Evolutionary conservation across 2,329 filamentous ascomycete genomes (phyloP), one percentile per base, ranked within the genome.

Genomic region (Microsporum audouinii): DNA sequence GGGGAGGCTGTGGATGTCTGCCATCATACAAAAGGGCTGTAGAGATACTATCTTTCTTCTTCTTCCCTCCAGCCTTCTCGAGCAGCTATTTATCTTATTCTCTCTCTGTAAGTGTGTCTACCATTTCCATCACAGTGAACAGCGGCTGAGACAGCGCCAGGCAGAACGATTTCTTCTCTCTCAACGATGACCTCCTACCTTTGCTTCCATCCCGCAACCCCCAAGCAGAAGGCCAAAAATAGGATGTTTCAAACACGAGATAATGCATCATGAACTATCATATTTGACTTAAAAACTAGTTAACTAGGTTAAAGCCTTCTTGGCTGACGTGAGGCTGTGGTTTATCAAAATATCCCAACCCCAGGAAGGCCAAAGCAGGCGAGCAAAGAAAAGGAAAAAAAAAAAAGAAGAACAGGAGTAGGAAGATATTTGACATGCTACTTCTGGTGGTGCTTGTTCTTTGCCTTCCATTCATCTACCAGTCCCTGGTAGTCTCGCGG

Each of bases 1-100:
- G 1, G 85, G 86, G 23, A 88, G 77, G 6, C 58, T 61, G 41
- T 65, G 68, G 51, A 69, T 61, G 55, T 57, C 55, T 5, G 55
- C 55, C 55, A 57, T 57, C 0, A 29, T 55, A 55, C 56, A 33
- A 70, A 23, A 23, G 17, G 17, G 17, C 17, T 23, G 17, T 23
- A 23, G 17, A 23, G 17, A 23, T 23, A 23, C 17, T 23, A 23
- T 23, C 17, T 23, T 23, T 23, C 17, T 23, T 23, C 17, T 23
- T 23, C 17, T 23, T 23, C 17, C 17, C 17, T 23, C 12, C 39
- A n/a, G 39, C 14, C 39, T 12, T 12, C 3, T 41, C 8, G 12
- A 23, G 7, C 23, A 27, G 17, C 43, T 12, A 23, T n/a, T 23
- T 45, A 47, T n/a, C 14, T 7, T 6, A 14, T 27, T n/a, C 49